Conservation (phyloP, 148 eudicot species). For the Heliamphora exappendiculata region DNA sequence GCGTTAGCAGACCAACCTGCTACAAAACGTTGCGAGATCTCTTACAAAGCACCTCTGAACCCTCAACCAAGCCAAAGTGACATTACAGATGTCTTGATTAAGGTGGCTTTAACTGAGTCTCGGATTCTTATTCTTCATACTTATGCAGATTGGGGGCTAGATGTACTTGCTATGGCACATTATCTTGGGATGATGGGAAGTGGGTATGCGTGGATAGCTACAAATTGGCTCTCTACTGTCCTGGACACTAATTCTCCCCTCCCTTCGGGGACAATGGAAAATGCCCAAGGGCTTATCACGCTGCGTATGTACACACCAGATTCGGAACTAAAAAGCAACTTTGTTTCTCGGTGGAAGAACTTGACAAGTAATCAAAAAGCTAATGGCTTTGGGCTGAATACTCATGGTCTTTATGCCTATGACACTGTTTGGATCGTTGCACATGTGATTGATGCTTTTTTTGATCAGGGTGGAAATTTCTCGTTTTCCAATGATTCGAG, state of each 20-base stretch:
- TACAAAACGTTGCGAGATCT: conserved; percentile 31
- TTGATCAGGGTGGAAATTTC: conserved; percentile 48
- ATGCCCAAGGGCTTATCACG: conserved; percentile 31
- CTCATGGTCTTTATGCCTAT: conserved; percentile 64
- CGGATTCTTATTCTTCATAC: conserved; percentile 53
- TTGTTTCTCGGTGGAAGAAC: conserved; percentile 29
- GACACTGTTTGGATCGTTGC: conserved; percentile 79
- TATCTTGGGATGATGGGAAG: conserved; percentile 20
- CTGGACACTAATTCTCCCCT: conserved; percentile 20
- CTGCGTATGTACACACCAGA: conserved; percentile 30
- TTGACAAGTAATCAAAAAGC: conserved; percentile 24
- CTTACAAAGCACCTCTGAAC: conserved; percentile 38
- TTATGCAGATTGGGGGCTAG: conserved; percentile 29
- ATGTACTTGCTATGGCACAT: conserved; percentile 21
- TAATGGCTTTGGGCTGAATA: conserved; percentile 38
- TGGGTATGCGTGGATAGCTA: conserved; percentile 32
- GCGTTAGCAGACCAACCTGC: conserved; percentile 41
- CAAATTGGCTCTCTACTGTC: conserved; percentile 28
- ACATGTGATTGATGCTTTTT: conserved; percentile 42
- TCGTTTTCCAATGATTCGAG: conserved; percentile 45
- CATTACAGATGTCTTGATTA: conserved; percentile 29
- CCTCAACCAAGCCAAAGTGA: conserved; percentile 32
- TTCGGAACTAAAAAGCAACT: conserved; percentile 22
- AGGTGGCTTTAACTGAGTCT: conserved; percentile 39
- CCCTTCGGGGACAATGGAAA: background rate